Percentiles rank a stretch among this genome's conserved stretches.
phyloP scores from a whole-genome alignment of 805 yeast genomes.

The Candida qinlingensis region DNA sequence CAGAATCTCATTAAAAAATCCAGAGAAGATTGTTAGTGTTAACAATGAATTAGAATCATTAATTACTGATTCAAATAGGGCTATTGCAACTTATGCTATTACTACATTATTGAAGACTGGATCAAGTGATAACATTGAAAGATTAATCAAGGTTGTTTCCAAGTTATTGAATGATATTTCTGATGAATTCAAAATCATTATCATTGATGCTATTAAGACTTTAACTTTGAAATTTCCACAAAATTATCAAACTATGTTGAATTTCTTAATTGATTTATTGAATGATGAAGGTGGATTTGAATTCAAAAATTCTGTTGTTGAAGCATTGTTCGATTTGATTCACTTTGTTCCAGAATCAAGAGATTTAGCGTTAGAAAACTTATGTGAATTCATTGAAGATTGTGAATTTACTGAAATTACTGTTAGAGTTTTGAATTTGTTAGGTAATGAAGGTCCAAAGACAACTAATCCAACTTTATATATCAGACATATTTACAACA shows the following conservation, averaged over 20 bases:
- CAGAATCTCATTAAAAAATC: conserved; percentile 74
- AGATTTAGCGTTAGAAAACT: conserved; percentile 75
- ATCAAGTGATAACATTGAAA: conserved; percentile 81
- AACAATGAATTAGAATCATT: conserved; percentile 82
- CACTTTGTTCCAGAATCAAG: conserved; percentile 80
- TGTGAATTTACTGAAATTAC: conserved; percentile 93
- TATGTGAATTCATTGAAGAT: conserved; percentile 97
- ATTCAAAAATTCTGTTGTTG: conserved; percentile 84
- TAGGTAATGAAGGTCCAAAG: conserved; percentile 92
- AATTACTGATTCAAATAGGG: conserved; percentile 83
- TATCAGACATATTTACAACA: conserved; percentile 93
- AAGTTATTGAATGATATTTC: conserved; percentile 89
- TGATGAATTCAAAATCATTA: conserved; percentile 92
- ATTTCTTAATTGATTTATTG: conserved; percentile 76
- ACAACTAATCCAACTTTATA: conserved; percentile 82
- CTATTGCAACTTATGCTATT: conserved; percentile 94
- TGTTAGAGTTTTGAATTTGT: conserved; percentile 84
- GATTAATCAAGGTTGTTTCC: conserved; percentile 81
- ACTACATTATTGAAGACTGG: conserved; percentile 95
- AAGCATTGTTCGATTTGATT: conserved; percentile 88
- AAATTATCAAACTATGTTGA: conserved; percentile 76
- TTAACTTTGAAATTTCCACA: conserved; percentile 90
- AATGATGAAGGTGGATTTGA: conserved; percentile 87
- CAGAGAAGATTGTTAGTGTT: conserved; percentile 73
- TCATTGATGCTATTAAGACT: conserved; percentile 90